Base-by-base conservation (phyloP, 305 asterid species). In the Solanum aculeatissimum region DNA sequence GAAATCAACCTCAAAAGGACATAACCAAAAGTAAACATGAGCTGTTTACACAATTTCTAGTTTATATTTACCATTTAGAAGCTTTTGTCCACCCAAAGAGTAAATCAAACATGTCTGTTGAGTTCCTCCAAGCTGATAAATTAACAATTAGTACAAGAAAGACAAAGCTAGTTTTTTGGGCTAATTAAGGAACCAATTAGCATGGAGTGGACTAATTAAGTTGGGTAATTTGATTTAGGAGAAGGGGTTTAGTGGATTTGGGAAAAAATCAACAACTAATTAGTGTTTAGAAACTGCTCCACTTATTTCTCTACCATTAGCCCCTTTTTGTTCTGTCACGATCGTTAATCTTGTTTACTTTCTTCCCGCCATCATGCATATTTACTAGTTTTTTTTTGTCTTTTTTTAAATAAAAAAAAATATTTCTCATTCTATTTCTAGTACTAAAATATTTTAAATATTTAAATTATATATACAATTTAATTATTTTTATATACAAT, bases 51-150 rank as follows among this genome's bases (percentile, higher is more conserved):
- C 40, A 35, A 35, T 35, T 35, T 35, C 40, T 35, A 35, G 40
- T 35, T 4, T 9, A 2, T 21, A 54, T 12, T 43, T 85, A 95
- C 98, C 98, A 95, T 92, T 94, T 96, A 4, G 98, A 91, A 83
- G 98, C 98, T 86, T 93, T 94, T 91, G 94, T 90, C 99, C 99
- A 96, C n/a, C 99, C 95, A 80, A 94, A 93, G 1, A 95, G 85
- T 83, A 90, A 35, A 79, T 87, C 92, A 85, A 96, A 88, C 97
- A 96, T 93, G 79, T 80, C 79, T 47, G 14, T 23, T 43, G 23
- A 29, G 9, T 53, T 54, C 79, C 38, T 32, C 57, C 40, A 63
- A 71, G 19, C 43, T 45, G 68, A 62, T 23, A 4, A 63, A 29
- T 25, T 19, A 62, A 89, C 55, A 74, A 43, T 9, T 43, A 51